Evolutionary conservation across 441 rosid genomes (phyloP).

Genomic region (Populus hybrid): DNA sequence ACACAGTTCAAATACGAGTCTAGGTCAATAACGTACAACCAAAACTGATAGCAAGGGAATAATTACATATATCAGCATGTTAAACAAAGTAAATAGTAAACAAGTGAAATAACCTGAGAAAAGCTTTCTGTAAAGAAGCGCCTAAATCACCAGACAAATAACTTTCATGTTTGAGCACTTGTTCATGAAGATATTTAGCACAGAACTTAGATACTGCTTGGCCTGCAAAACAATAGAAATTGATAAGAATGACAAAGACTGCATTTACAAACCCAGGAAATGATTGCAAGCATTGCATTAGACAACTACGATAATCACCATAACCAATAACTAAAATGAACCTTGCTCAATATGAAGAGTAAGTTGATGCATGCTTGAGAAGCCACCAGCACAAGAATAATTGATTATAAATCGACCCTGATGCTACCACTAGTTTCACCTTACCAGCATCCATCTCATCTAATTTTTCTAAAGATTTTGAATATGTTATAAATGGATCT

Average conservation of each 20-base stretch:
- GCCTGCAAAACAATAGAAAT: slow-evolving; percentile 42
- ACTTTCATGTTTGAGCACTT: slow-evolving; percentile 62
- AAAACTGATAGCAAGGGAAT: not conserved
- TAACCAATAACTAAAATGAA: not conserved
- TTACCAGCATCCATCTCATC: not conserved
- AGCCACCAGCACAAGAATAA: not conserved
- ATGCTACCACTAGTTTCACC: not conserved
- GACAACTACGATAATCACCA: not conserved
- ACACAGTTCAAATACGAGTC: not conserved
- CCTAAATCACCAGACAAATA: slow-evolving; percentile 68
- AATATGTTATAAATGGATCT: not conserved
- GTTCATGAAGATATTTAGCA: slow-evolving; percentile 82
- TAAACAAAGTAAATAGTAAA: slow-evolving; percentile 1
- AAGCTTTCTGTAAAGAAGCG: slow-evolving; percentile 56
- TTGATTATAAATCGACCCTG: not conserved
- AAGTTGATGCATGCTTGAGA: slow-evolving; percentile 2
- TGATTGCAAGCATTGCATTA: not conserved
- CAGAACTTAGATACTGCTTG: slow-evolving; percentile 85
- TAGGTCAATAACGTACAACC: not conserved
- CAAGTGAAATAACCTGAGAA: slow-evolving; percentile 52
- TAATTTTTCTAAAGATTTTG: not conserved
- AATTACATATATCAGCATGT: not conserved
- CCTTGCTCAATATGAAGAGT: not conserved
- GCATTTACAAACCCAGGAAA: not conserved
- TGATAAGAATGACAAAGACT: not conserved